Conservation (phyloP, 305 asterid genomes). For the Nicotiana rustica region DNA sequence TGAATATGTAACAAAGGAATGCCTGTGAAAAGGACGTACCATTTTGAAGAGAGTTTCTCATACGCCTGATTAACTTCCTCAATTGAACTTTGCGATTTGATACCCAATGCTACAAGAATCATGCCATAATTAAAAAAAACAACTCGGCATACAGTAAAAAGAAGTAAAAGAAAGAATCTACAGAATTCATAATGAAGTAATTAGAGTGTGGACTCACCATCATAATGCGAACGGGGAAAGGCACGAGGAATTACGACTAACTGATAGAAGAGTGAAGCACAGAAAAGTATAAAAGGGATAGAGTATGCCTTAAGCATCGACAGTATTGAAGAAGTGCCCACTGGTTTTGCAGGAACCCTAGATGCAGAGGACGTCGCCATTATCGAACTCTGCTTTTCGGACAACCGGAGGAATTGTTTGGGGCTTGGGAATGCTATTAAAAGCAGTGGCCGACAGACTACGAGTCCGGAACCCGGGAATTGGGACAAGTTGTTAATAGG, state of each 20-base stretch:
- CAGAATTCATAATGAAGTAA: not conserved
- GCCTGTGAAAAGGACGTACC: conserved; percentile 49
- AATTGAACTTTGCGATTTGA: conserved; percentile 65
- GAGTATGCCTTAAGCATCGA: conserved; percentile 68
- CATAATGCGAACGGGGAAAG: conserved; percentile 84
- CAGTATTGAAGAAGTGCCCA: conserved; percentile 33
- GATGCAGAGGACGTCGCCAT: conserved; percentile 53
- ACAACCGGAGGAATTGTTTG: not conserved
- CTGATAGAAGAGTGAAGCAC: conserved; percentile 69
- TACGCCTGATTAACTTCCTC: conserved; percentile 80
- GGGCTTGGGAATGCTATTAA: not conserved
- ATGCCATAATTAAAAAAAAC: conserved; percentile 15
- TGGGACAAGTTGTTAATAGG: too few species aligned
- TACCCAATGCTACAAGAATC: conserved; percentile 72
- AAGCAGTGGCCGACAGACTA: not conserved
- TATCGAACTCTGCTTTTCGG: not conserved
- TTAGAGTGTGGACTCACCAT: conserved; percentile 51
- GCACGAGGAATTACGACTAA: conserved; percentile 76
- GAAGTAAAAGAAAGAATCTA: conserved; percentile 22
- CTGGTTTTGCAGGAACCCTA: conserved; percentile 36
- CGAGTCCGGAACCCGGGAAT: too few species aligned
- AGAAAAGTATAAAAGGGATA: conserved; percentile 68
- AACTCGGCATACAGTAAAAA: not conserved
- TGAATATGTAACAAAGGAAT: not conserved
- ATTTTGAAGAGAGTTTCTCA: conserved; percentile 60